Percentiles rank a stretch among this genome's conserved stretches.
These are phyloP conservation scores for Hortiboletus campestris DNA, from an alignment of 768 basidiomycete genomes.

Conservation along the genomic window DNA sequence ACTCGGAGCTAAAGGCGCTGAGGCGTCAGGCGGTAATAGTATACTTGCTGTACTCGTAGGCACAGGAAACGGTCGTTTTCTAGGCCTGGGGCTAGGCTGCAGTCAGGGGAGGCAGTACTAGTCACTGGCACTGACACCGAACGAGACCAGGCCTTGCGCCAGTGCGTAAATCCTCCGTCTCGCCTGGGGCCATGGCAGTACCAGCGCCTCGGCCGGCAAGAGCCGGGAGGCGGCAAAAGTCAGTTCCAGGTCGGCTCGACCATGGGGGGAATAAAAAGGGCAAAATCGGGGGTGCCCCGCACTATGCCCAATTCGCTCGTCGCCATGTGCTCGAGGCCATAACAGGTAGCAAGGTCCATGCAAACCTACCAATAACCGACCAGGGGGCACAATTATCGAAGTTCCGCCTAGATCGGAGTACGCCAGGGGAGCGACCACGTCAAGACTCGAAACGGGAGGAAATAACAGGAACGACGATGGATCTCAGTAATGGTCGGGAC, in stretches of 20 bases:
- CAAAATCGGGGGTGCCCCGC: not conserved
- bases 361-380: not conserved
- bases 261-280: not conserved
- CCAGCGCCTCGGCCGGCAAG: not conserved
- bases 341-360: not conserved
- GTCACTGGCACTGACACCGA: too few species aligned
- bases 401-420: not conserved
- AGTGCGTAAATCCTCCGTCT: too few species aligned
- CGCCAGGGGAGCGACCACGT: not conserved
- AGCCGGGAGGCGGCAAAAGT: not conserved
- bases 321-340: not conserved
- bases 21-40: too few species aligned
- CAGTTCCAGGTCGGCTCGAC: not conserved
- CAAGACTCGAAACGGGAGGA: not conserved
- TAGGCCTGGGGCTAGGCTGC: too few species aligned
- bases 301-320: not conserved
- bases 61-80: not conserved
- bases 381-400: not conserved
- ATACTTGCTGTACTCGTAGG: too few species aligned
- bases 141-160: too few species aligned
- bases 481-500: not conserved
- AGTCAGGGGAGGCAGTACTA: too few species aligned
- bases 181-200: too few species aligned
- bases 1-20: too few species aligned
- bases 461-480: not conserved